phyloP scores from a whole-genome alignment of 164 flowering plant genomes.

The Akebia trifoliata region DNA sequence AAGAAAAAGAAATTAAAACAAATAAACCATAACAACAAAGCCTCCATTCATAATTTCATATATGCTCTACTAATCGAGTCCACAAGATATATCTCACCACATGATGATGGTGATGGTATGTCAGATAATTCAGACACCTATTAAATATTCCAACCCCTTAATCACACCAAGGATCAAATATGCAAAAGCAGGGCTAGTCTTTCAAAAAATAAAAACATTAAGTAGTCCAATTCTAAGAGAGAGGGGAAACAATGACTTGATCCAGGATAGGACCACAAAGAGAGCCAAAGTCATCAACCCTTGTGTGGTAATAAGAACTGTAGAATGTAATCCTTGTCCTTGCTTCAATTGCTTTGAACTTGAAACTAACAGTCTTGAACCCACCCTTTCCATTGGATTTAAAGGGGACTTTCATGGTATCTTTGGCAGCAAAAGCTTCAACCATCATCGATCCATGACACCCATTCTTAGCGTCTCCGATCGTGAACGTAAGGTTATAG shows the following conservation, averaged over 20 bases:
- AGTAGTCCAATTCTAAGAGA: too few relatives aligned
- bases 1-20: too few relatives aligned
- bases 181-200: not conserved
- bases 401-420: slow-evolving; percentile 58
- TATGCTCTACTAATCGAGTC: too few relatives aligned
- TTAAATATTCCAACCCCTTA: not conserved
- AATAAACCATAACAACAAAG: not conserved
- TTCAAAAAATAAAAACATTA: too few relatives aligned
- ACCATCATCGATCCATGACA: slow-evolving; percentile 93
- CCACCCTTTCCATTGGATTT: slow-evolving; percentile 55
- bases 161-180: not conserved
- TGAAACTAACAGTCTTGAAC: slow-evolving; percentile 39
- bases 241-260: slow-evolving; percentile 49
- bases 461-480: slow-evolving; percentile 83
- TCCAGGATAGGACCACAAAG: slow-evolving; percentile 90
- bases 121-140: not conserved
- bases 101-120: too few relatives aligned
- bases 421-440: slow-evolving; percentile 74
- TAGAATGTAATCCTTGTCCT: slow-evolving; percentile 80
- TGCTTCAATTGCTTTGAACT: slow-evolving; percentile 47
- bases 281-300: slow-evolving; percentile 53
- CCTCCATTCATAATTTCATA: too few relatives aligned
- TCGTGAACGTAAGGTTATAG: slow-evolving; percentile 50
- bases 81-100: too few relatives aligned
- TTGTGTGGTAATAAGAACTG: slow-evolving; percentile 84